Evolutionary conservation across 306 rosid genomes (phyloP).

Genomic region (Cyclanthera cordifolia): DNA sequence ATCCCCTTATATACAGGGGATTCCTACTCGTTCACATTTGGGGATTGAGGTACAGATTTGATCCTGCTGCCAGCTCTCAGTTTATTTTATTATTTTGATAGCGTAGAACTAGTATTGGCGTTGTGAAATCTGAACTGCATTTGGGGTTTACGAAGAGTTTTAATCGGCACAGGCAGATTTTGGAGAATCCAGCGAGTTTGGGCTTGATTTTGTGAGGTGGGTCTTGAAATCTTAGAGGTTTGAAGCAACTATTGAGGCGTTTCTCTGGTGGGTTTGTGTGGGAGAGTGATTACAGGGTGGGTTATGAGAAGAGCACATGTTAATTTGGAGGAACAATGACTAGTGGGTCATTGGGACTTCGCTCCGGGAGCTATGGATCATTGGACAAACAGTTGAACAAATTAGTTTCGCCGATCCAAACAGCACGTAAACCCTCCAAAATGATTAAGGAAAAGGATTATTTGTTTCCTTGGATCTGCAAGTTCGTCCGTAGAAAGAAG

Average conservation of each 20-base stretch:
- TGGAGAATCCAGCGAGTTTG: slow-evolving; percentile 17
- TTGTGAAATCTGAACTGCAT: slow-evolving; percentile 22
- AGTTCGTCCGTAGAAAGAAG: slow-evolving; percentile 69
- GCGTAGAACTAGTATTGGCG: slow-evolving; percentile 20
- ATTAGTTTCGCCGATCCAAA: slow-evolving; percentile 49
- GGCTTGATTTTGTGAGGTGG: slow-evolving; percentile 26
- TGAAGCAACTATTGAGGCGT: neutral
- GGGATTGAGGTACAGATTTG: slow-evolving; percentile 8
- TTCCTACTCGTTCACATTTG: slow-evolving; percentile 1
- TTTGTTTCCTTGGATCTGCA: slow-evolving; percentile 63
- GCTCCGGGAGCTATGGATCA: slow-evolving; percentile 71
- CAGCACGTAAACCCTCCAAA: slow-evolving; percentile 58
- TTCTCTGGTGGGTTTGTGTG: neutral
- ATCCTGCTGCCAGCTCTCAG: slow-evolving; percentile 16
- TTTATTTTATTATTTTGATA: neutral
- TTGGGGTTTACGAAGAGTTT: slow-evolving; percentile 10
- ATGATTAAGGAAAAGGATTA: slow-evolving; percentile 78
- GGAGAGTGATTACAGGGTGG: slow-evolving; percentile 20
- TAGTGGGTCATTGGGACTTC: slow-evolving; percentile 81
- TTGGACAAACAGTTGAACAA: slow-evolving; percentile 64
- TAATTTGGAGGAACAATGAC: slow-evolving; percentile 53
- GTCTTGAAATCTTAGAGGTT: slow-evolving; percentile 11
- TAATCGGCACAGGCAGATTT: slow-evolving; percentile 18
- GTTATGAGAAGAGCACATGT: slow-evolving; percentile 41
- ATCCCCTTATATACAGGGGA: neutral